Evolutionary conservation across 2,329 filamentous ascomycete genomes (phyloP).

Genomic region (Xylaria sp.): DNA sequence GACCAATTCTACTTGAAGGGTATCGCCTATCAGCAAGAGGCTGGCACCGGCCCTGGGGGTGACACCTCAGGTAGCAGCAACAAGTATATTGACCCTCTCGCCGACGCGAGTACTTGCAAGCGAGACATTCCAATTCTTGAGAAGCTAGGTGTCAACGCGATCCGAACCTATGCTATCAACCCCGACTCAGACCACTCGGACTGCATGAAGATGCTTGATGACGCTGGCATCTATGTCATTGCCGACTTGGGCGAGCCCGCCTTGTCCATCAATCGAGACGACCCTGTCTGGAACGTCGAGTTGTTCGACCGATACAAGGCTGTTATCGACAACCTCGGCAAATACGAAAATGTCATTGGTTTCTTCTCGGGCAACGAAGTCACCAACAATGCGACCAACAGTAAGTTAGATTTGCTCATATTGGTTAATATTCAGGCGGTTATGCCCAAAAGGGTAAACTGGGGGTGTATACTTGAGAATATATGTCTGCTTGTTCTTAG

Average conservation of each 20-base stretch:
- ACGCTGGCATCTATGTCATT: slow-evolving; percentile 82
- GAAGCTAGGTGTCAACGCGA: slow-evolving; percentile 76
- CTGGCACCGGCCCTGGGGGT: slow-evolving; percentile 57
- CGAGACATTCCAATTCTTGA: slow-evolving; percentile 77
- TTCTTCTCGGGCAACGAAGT: slow-evolving; percentile 89
- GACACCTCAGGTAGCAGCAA: slow-evolving; percentile 49
- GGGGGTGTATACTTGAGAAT: background rate
- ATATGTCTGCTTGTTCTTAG: background rate
- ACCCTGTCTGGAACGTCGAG: slow-evolving; percentile 74
- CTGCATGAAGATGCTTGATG: slow-evolving; percentile 76
- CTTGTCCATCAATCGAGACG: slow-evolving; percentile 75
- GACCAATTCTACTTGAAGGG: slow-evolving; percentile 72
- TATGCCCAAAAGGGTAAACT: background rate
- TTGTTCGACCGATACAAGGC: slow-evolving; percentile 76
- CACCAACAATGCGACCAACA: slow-evolving; percentile 79
- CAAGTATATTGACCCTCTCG: slow-evolving; percentile 76
- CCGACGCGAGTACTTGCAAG: slow-evolving; percentile 69
- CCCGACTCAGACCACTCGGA: slow-evolving; percentile 72
- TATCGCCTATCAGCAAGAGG: slow-evolving; percentile 80
- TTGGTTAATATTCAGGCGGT: background rate
- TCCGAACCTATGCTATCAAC: slow-evolving; percentile 82
- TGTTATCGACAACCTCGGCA: slow-evolving; percentile 75
- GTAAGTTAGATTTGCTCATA: slow-evolving; percentile 37
- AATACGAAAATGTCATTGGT: slow-evolving; percentile 80
- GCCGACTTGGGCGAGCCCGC: slow-evolving; percentile 78